Evolutionary conservation across 2,329 filamentous ascomycete species (phyloP), one percentile per base, ranked within the genome.

Genomic region (Chaetomium strumarium): DNA sequence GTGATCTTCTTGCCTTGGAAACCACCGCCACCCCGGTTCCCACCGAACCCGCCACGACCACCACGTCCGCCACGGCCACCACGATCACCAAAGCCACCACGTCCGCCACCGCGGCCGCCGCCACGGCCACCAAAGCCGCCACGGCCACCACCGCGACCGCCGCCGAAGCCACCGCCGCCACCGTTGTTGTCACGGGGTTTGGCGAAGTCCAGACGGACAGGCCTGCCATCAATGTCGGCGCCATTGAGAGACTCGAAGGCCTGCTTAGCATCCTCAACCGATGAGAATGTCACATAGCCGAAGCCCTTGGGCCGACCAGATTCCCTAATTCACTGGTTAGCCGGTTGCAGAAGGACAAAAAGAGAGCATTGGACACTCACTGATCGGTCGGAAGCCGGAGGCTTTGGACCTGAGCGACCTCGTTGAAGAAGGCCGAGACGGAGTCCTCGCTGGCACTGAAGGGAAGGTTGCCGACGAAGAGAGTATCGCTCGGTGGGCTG

Each of bases 381-480:
- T 76, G 83, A 69, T 96, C 89, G 55, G 91, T 96, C 47, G 91
- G 91, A 57, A 96, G 84, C 66, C 90, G 87, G 64, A 96, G 83
- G 67, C 86, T 87, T 65, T 85, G 81, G 67, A 93, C 82, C 67
- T 76, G 78, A 60, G 83, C 82, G 63, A 84, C 79, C 62, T 86
- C 79, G 63, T 75, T 75, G 76, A 96, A 96, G 68, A 86, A 83
- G 62, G 85, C 81, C 57, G 77, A 78, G 62, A 96, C 78, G 59
- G 76, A 73, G 51, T 91, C 86, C 75, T 95, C 87, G 64, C 86
- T 83, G 64, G 85, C 83, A 59, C 88, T 83, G 73, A 95, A 96
- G 46, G 88, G 84, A 61, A 96, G 75, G 78, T 96, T 96, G 64
- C 90, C 91, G 60, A 96, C 83, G 72, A 93, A 96, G 55, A 96